These are phyloP conservation scores for Planoprotostelium fungivorum DNA, from an alignment of 78 protist genomes.

Conservation along the genomic window DNA sequence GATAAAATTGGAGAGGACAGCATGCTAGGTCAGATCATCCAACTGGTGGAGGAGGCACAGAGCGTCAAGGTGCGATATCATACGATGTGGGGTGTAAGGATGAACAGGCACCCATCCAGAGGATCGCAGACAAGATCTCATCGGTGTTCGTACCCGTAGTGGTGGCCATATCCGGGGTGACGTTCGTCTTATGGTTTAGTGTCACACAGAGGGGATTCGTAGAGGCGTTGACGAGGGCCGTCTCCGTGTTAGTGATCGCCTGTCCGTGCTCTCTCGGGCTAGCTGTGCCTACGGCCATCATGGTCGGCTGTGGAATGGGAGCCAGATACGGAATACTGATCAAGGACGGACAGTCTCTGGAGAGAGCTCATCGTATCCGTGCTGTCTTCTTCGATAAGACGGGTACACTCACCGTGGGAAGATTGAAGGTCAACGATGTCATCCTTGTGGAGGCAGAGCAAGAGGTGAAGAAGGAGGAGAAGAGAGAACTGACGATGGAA, in stretches of 20 bases:
- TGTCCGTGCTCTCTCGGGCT: constrained; percentile 92
- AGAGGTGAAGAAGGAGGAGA: neutral
- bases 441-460: neutral
- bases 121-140: constrained; percentile 75
- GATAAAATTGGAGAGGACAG: constrained; percentile 72
- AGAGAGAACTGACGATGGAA: neutral
- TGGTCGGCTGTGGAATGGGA: constrained; percentile 90
- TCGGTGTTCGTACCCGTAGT: constrained; percentile 81
- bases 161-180: constrained; percentile 54
- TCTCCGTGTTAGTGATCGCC: constrained; percentile 76
- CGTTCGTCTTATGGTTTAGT: constrained; percentile 70
- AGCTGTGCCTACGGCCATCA: constrained; percentile 92
- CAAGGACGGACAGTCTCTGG: constrained; percentile 84
- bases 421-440: constrained; percentile 35
- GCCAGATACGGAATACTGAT: constrained; percentile 75
- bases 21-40: constrained; percentile 68
- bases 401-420: constrained; percentile 87
- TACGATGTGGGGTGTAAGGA: neutral
- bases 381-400: constrained; percentile 86
- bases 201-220: neutral
- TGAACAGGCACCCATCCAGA: constrained; percentile 59
- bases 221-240: constrained; percentile 60
- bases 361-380: constrained; percentile 53
- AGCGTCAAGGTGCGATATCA: constrained; percentile 17
- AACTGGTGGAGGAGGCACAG: constrained; percentile 89